phyloP scores from a whole-genome alignment of 2,329 filamentous ascomycete species.

The Colletotrichum zoysiae region DNA sequence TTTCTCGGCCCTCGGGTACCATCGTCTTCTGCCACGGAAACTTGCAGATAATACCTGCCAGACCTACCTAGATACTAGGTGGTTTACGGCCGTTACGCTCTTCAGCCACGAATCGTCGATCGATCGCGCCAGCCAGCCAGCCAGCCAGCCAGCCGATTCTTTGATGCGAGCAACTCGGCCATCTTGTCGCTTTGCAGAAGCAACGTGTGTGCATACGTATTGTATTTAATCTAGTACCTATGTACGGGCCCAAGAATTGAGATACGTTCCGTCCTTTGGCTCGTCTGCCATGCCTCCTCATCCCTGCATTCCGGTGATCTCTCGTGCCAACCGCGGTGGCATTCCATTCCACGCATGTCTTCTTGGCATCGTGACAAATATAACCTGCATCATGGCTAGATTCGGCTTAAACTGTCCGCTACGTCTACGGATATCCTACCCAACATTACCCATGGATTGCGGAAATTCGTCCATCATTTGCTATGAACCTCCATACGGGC shows the following conservation, averaged over 20 bases:
- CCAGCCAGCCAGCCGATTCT: neutral
- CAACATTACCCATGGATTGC: neutral
- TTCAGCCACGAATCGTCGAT: slow-evolving; percentile 24
- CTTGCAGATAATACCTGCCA: too few species aligned
- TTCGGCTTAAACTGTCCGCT: neutral
- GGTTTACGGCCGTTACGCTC: neutral
- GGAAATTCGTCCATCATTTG: neutral
- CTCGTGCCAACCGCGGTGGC: neutral
- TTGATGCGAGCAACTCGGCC: neutral
- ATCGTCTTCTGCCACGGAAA: too few species aligned
- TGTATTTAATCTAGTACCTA: too few species aligned
- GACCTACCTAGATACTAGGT: too few species aligned
- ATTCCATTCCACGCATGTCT: neutral
- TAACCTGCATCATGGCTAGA: neutral
- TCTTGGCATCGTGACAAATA: neutral
- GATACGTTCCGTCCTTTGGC: neutral
- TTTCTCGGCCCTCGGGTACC: neutral
- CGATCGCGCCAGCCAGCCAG: neutral
- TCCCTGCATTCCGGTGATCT: neutral
- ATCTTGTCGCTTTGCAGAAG: neutral
- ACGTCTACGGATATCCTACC: neutral
- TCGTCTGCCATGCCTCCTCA: slow-evolving; percentile 3
- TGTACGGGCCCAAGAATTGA: neutral
- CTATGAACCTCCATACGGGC: neutral
- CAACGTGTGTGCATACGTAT: too few species aligned